Evolutionary conservation across 768 basidiomycete species (phyloP).

Genomic region (Cyathus striatus): DNA sequence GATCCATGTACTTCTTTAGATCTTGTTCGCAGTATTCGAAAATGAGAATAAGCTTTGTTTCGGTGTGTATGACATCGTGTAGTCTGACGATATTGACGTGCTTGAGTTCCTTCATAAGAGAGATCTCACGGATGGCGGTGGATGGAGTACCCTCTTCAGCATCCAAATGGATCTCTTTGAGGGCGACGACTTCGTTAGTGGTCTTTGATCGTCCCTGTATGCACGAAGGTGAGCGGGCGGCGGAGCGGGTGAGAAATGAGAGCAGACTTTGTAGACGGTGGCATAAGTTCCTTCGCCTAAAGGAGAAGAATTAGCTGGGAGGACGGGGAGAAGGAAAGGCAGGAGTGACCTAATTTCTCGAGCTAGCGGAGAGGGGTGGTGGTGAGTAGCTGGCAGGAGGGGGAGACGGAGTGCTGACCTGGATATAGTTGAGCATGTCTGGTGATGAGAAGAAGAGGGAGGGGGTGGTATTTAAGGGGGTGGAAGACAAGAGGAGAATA

Average conservation of each 20-base stretch:
- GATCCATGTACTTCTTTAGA: constrained; percentile 99
- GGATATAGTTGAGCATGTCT: constrained; percentile 39
- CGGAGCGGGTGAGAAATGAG: neutral
- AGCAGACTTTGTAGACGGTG: constrained; percentile 88
- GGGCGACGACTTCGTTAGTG: constrained; percentile 97
- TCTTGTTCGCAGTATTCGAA: constrained; percentile 99
- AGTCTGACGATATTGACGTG: constrained; percentile 98
- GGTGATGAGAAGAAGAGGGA: neutral
- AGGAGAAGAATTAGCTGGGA: constrained; percentile 51
- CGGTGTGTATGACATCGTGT: constrained; percentile 98
- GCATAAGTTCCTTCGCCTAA: constrained; percentile 93
- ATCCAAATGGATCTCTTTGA: constrained; percentile 99
- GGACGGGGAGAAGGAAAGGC: constrained; percentile 2
- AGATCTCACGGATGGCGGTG: constrained; percentile 98
- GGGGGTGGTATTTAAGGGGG: neutral
- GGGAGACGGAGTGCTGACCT: constrained; percentile 23
- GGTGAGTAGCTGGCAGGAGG: constrained; percentile 2
- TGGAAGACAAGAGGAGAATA: neutral
- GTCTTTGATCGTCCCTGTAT: constrained; percentile 91
- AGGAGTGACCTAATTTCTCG: constrained; percentile 72
- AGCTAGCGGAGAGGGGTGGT: too few species aligned
- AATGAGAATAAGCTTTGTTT: constrained; percentile 95
- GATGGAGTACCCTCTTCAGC: constrained; percentile 98
- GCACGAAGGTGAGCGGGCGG: neutral
- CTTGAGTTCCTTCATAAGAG: constrained; percentile 98